phyloP scores from a whole-genome alignment of 768 basidiomycete genomes.

The Inosperma sp. region DNA sequence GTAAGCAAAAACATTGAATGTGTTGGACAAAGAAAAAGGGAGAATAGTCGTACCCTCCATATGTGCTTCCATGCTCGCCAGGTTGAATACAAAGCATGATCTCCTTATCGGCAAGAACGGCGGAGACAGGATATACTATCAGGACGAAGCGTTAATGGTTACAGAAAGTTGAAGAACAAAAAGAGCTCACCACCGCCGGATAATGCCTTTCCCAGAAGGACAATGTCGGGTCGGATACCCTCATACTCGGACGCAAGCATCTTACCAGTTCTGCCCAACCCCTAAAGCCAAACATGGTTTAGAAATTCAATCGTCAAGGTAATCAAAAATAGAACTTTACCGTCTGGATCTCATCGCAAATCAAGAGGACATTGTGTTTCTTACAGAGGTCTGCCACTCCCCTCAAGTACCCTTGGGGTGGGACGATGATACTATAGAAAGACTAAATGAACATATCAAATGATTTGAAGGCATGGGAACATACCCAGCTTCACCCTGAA shows the following conservation, averaged over 20 bases:
- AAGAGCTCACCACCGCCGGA: slow-evolving; percentile 78
- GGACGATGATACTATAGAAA: slow-evolving; percentile 76
- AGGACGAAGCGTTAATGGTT: background rate
- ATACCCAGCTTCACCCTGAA: slow-evolving; percentile 98
- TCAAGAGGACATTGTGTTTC: slow-evolving; percentile 89
- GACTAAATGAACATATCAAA: slow-evolving; percentile 1
- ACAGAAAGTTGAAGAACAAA: background rate
- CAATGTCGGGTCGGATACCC: slow-evolving; percentile 81
- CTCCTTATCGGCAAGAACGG: slow-evolving; percentile 86
- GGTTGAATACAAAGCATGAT: slow-evolving; percentile 93
- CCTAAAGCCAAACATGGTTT: slow-evolving; percentile 38
- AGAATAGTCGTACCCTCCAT: slow-evolving; percentile 68
- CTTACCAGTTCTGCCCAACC: slow-evolving; percentile 89
- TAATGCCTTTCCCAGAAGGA: slow-evolving; percentile 93
- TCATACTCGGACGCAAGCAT: slow-evolving; percentile 91
- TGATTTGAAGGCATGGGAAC: slow-evolving; percentile 21
- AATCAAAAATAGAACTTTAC: slow-evolving; percentile 35
- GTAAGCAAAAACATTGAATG: background rate
- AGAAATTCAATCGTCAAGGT: slow-evolving; percentile 2
- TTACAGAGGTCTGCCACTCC: slow-evolving; percentile 80
- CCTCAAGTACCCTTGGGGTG: slow-evolving; percentile 79
- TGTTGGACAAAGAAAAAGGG: background rate
- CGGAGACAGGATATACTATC: slow-evolving; percentile 92
- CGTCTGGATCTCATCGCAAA: slow-evolving; percentile 98
- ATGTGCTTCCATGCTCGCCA: slow-evolving; percentile 95